phyloP scores from a whole-genome alignment of 805 yeast species.

The Jamesozyma piceae region DNA sequence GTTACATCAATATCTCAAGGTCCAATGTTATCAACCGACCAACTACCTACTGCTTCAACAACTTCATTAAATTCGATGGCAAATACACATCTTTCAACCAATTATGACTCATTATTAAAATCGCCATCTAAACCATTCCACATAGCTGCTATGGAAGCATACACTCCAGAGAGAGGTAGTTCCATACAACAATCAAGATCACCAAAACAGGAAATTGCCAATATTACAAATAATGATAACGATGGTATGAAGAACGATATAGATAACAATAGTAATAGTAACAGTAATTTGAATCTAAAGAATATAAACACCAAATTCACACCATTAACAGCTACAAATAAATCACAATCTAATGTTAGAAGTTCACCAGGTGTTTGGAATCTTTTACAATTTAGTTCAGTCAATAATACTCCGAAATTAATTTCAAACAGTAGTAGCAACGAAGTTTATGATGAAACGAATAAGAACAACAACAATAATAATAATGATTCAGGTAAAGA shows the following conservation, averaged over 20 bases:
- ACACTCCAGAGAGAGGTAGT: constrained; percentile 53
- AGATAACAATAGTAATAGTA: background rate
- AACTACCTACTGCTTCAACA: constrained; percentile 1
- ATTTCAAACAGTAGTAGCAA: constrained; percentile 8
- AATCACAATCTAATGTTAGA: constrained; percentile 20
- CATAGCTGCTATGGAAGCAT: constrained; percentile 48
- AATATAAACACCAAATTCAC: constrained; percentile 6
- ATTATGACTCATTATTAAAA: constrained; percentile 20
- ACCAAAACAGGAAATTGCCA: constrained; percentile 13
- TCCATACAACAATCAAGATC: constrained; percentile 15
- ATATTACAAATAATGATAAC: constrained; percentile 3
- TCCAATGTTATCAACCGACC: background rate
- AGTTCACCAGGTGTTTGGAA: constrained; percentile 90
- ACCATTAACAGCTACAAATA: constrained; percentile 6
- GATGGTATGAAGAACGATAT: background rate
- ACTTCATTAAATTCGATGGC: constrained; percentile 8
- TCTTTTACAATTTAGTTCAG: constrained; percentile 66
- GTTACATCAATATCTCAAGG: constrained; percentile 3
- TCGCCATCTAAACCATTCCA: constrained; percentile 38
- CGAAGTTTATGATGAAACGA: constrained; percentile 5
- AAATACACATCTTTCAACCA: constrained; percentile 15
- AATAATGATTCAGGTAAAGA: constrained; percentile 9
- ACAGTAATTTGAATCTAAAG: background rate
- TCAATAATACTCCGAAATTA: constrained; percentile 29
- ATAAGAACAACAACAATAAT: background rate